These are phyloP conservation scores for Monilinia fructigena DNA, from an alignment of 2,329 filamentous ascomycete genomes.

Conservation along the genomic window DNA sequence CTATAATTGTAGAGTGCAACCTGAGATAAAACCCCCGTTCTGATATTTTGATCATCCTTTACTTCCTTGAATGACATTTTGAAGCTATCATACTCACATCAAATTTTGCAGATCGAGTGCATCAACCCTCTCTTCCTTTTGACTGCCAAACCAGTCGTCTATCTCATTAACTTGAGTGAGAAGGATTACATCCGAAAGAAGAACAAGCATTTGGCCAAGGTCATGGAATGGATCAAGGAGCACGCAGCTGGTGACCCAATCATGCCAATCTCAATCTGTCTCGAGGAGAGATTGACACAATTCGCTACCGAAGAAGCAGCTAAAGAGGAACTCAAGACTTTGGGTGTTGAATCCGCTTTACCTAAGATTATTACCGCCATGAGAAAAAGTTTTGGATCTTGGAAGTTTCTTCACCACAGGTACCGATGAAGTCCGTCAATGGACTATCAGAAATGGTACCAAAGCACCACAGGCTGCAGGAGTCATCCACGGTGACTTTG, in stretches of 20 bases:
- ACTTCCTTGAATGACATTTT: neutral
- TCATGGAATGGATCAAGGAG: slow-evolving; percentile 93
- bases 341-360: slow-evolving; percentile 82
- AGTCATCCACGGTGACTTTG: slow-evolving; percentile 97
- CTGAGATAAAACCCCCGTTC: slow-evolving; percentile 70
- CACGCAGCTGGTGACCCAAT: slow-evolving; percentile 85
- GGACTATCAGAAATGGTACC: slow-evolving; percentile 93
- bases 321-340: slow-evolving; percentile 81
- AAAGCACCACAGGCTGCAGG: slow-evolving; percentile 98
- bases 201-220: slow-evolving; percentile 96
- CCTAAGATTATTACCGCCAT: slow-evolving; percentile 91
- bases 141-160: slow-evolving; percentile 95
- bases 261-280: slow-evolving; percentile 87
- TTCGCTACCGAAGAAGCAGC: slow-evolving; percentile 76
- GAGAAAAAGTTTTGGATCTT: slow-evolving; percentile 86
- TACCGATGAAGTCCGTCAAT: slow-evolving; percentile 93
- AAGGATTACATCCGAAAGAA: slow-evolving; percentile 97
- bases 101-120: slow-evolving; percentile 72
- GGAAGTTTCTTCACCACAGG: slow-evolving; percentile 97
- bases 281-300: slow-evolving; percentile 85
- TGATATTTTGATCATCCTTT: slow-evolving; percentile 32
- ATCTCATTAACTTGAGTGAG: slow-evolving; percentile 94
- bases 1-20: slow-evolving; percentile 71
- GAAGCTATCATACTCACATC: slow-evolving; percentile 27
- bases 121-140: slow-evolving; percentile 97